Conservation (phyloP, 2,329 filamentous ascomycete genomes). For the Xylaria sp. region DNA sequence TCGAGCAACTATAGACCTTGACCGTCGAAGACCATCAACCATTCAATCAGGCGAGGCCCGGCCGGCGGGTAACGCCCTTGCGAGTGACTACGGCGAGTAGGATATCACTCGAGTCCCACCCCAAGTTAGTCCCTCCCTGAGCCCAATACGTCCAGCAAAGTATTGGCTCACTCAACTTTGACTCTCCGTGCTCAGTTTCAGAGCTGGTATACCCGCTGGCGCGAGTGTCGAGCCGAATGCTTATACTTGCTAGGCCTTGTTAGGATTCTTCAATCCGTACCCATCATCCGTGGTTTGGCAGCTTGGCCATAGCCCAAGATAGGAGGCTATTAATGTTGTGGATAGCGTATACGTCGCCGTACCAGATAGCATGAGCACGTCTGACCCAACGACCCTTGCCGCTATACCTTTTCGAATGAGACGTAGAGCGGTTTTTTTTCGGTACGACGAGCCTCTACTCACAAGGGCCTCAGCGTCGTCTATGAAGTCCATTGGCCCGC, state of each 20-base stretch:
- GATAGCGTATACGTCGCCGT: slow-evolving; percentile 43
- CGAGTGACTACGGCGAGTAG: slow-evolving; percentile 24
- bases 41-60: slow-evolving; percentile 19
- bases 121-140: slow-evolving; percentile 22
- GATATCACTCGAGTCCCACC: slow-evolving; percentile 20
- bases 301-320: slow-evolving; percentile 40
- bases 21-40: slow-evolving; percentile 22
- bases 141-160: slow-evolving; percentile 18
- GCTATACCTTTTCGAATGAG: slow-evolving; percentile 43
- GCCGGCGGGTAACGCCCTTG: slow-evolving; percentile 25
- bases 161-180: slow-evolving; percentile 15
- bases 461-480: slow-evolving; percentile 39
- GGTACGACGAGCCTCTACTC: slow-evolving; percentile 45
- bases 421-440: slow-evolving; percentile 41
- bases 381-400: slow-evolving; percentile 44
- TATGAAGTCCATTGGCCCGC: slow-evolving; percentile 47
- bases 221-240: slow-evolving; percentile 23
- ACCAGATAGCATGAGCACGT: slow-evolving; percentile 40
- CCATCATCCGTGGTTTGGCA: slow-evolving; percentile 37
- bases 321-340: slow-evolving; percentile 42
- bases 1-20: slow-evolving; percentile 26
- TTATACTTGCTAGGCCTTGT: slow-evolving; percentile 21
- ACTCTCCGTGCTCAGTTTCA: slow-evolving; percentile 27
- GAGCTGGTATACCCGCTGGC: slow-evolving; percentile 10
- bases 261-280: slow-evolving; percentile 22